A percentile compares a stretch with the other conserved stretches of the same genome.
These are phyloP conservation scores for Verticillium albo-atrum DNA, from an alignment of 2,329 filamentous ascomycete genomes.

Conservation along the genomic window DNA sequence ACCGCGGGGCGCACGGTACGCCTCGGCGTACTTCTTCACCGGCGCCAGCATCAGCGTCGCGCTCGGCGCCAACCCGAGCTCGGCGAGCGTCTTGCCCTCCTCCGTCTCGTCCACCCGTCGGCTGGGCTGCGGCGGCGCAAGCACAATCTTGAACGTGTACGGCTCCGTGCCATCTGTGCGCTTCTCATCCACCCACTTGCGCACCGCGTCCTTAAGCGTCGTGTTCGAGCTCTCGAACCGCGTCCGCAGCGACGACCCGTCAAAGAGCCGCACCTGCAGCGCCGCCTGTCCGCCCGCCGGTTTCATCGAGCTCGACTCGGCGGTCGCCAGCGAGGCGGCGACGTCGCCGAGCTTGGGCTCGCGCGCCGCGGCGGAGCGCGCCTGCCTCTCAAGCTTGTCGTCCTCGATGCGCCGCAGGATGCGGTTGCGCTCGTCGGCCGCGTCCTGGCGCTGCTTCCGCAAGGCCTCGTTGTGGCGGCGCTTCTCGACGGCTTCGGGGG, in stretches of 20 bases:
- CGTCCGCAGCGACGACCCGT: conserved; percentile 73
- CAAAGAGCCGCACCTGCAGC: conserved; percentile 77
- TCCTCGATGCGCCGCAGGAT: conserved; percentile 73
- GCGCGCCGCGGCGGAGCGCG: conserved; percentile 43
- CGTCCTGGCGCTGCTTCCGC: conserved; percentile 61
- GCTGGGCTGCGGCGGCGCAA: conserved; percentile 68
- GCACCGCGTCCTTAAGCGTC: conserved; percentile 62
- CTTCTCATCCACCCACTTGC: conserved; percentile 72
- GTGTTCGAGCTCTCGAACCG: conserved; percentile 59
- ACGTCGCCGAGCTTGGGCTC: conserved; percentile 22
- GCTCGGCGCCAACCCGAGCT: conserved; percentile 71
- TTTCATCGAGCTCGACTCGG: conserved; percentile 25
- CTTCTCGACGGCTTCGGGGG: conserved; percentile 23
- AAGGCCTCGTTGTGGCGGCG: conserved; percentile 49
- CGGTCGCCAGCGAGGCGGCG: conserved; percentile 22
- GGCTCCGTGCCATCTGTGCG: conserved; percentile 54
- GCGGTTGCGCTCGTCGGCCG: conserved; percentile 63
- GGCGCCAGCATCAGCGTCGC: conserved; percentile 81
- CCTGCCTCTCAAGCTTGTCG: conserved; percentile 65
- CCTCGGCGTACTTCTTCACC: conserved; percentile 43
- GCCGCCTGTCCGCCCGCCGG: conserved; percentile 34
- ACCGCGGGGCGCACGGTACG: conserved; percentile 28
- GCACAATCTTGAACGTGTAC: conserved; percentile 80
- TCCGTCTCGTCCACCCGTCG: conserved; percentile 70
- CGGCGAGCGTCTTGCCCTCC: conserved; percentile 62